phyloP scores from a whole-genome alignment of 2,329 filamentous ascomycete genomes.

The Pseudocercospora crystallina region DNA sequence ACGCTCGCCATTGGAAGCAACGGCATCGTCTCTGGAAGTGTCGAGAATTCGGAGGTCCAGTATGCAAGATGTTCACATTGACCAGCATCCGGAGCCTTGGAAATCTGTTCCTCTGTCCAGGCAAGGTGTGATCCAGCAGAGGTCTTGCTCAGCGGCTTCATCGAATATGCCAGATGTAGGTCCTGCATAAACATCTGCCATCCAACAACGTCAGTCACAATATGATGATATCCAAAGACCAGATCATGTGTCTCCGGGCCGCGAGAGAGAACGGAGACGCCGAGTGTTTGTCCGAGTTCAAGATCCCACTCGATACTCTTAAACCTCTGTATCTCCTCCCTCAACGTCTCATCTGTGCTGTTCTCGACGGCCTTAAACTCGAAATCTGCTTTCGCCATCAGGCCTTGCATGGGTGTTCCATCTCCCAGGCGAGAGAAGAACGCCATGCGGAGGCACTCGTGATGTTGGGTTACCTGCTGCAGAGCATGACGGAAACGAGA shows the following conservation, averaged over 20 bases:
- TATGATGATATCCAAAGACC: conserved; percentile 35
- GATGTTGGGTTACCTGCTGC: background rate
- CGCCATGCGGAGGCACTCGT: background rate
- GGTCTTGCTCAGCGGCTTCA: background rate
- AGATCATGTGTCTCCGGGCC: conserved; percentile 1
- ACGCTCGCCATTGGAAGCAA: conserved; percentile 27
- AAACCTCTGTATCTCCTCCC: background rate
- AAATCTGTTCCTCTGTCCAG: background rate
- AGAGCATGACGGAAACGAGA: background rate
- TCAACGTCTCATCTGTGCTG: background rate
- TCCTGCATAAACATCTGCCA: conserved; percentile 27
- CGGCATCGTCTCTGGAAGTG: conserved; percentile 22
- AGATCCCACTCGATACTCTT: background rate
- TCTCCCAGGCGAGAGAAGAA: background rate
- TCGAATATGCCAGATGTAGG: conserved; percentile 16
- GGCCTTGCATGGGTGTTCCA: background rate
- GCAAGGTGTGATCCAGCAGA: background rate
- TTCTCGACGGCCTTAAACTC: background rate
- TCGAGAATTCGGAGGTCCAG: conserved; percentile 7
- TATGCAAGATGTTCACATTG: conserved; percentile 4
- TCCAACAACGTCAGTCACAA: conserved; percentile 34
- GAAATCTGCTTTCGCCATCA: too few species aligned
- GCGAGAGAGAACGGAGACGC: background rate
- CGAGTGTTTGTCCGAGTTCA: background rate
- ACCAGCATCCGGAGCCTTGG: background rate